phyloP scores from a whole-genome alignment of 148 eudicot species.

The Polygonum aviculare region DNA sequence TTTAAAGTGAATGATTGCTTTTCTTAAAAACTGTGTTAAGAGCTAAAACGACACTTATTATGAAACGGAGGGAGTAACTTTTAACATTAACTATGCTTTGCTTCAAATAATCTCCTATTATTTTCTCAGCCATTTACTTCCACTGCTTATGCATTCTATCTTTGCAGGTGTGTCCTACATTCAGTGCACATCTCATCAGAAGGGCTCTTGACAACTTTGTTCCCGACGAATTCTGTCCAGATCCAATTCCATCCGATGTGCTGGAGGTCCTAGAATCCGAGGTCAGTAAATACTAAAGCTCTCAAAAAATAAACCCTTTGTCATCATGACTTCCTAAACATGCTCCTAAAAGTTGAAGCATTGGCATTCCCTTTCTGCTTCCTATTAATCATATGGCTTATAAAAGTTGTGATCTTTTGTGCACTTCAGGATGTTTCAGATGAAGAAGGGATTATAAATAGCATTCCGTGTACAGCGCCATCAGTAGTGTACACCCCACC shows the following conservation, averaged over 20 bases:
- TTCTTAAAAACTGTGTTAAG: too few relatives aligned
- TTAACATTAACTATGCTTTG: neutral
- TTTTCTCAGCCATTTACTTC: neutral
- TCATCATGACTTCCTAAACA: neutral
- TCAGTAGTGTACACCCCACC: constrained; percentile 53
- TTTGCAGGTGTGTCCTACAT: constrained; percentile 75
- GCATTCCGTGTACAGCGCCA: constrained; percentile 58
- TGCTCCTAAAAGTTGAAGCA: too few relatives aligned
- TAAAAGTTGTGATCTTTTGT: neutral
- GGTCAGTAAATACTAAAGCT: constrained; percentile 28
- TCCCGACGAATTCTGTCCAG: constrained; percentile 91
- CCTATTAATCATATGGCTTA: neutral
- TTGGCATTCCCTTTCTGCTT: too few relatives aligned
- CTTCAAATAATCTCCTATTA: neutral
- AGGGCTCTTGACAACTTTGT: constrained; percentile 63
- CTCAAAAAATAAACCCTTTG: neutral
- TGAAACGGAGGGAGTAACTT: too few relatives aligned
- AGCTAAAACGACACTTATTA: too few relatives aligned
- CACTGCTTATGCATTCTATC: neutral
- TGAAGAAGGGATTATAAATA: constrained; percentile 27
- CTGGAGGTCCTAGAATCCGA: constrained; percentile 61
- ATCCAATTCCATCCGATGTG: constrained; percentile 56
- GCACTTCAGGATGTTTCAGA: constrained; percentile 36
- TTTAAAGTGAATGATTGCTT: too few relatives aligned
- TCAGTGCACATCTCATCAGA: constrained; percentile 57